Conservation (phyloP, 306 rosid genomes). For the Malus orientalis region DNA sequence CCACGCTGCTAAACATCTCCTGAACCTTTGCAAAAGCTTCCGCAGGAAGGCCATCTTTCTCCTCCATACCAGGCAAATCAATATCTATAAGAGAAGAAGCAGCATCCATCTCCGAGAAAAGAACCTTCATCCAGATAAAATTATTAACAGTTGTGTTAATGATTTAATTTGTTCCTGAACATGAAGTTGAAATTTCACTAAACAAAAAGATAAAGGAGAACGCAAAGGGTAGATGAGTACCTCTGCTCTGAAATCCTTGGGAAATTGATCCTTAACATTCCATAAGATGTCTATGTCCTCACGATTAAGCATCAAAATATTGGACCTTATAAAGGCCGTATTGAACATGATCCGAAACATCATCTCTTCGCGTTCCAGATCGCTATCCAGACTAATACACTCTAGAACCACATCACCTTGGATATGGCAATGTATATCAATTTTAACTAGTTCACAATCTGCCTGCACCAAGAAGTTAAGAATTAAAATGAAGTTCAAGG, state of each 20-base stretch:
- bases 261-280: constrained; percentile 72
- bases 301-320: constrained; percentile 91
- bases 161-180: constrained; percentile 10
- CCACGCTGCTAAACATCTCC: constrained; percentile 79
- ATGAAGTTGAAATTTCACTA: constrained; percentile 5
- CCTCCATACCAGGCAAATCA: constrained; percentile 65
- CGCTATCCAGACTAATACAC: constrained; percentile 75
- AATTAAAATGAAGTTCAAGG: constrained; percentile 3
- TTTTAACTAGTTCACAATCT: constrained; percentile 82
- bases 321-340: constrained; percentile 92
- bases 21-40: constrained; percentile 92
- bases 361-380: constrained; percentile 82
- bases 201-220: constrained; percentile 11
- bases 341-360: constrained; percentile 95
- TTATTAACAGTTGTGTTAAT: background rate
- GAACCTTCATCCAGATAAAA: constrained; percentile 55
- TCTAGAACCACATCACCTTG: constrained; percentile 98
- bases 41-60: constrained; percentile 84
- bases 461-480: constrained; percentile 40
- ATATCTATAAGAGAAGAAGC: constrained; percentile 49
- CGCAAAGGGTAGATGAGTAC: constrained; percentile 33
- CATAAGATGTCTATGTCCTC: constrained; percentile 84
- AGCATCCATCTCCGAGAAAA: constrained; percentile 93
- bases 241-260: constrained; percentile 91
- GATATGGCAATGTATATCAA: constrained; percentile 88